phyloP scores from a whole-genome alignment of 345 rosid genomes.

The Gynandropsis gynandra region DNA sequence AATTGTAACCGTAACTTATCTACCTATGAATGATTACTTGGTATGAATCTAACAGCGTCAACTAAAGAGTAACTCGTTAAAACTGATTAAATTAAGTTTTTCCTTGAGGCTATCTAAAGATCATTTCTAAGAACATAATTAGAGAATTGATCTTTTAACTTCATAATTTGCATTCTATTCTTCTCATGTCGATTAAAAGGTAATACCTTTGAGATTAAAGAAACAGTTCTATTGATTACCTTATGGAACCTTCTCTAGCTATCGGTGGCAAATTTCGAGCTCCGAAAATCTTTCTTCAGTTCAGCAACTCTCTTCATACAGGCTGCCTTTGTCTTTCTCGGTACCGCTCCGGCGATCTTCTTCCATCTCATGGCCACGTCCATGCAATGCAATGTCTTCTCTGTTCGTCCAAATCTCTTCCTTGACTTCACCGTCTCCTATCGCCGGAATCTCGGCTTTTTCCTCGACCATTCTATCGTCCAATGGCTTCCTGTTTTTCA shows the following conservation, averaged over 20 bases:
- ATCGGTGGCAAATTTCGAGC: conserved; percentile 55
- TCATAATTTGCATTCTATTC: neutral
- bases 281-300: conserved; percentile 66
- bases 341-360: conserved; percentile 81
- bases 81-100: no score
- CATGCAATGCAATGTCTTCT: conserved; percentile 84
- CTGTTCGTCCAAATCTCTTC: conserved; percentile 60
- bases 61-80: neutral
- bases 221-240: conserved; percentile 12
- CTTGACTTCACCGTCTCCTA: no score
- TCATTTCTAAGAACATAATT: neutral
- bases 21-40: neutral
- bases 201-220: neutral
- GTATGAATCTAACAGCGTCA: neutral
- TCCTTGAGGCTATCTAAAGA: no score
- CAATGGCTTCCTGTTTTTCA: conserved; percentile 72
- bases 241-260: conserved; percentile 21
- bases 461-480: conserved; percentile 39
- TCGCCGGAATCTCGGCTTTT: conserved; percentile 19
- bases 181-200: neutral
- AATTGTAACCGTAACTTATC: neutral
- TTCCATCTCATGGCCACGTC: conserved; percentile 91
- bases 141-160: neutral
- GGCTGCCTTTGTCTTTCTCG: conserved; percentile 67
- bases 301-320: conserved; percentile 84